Evolutionary conservation across 495 filamentous ascomycete species (phyloP).

Genomic region (Penicillium riverlandense): DNA sequence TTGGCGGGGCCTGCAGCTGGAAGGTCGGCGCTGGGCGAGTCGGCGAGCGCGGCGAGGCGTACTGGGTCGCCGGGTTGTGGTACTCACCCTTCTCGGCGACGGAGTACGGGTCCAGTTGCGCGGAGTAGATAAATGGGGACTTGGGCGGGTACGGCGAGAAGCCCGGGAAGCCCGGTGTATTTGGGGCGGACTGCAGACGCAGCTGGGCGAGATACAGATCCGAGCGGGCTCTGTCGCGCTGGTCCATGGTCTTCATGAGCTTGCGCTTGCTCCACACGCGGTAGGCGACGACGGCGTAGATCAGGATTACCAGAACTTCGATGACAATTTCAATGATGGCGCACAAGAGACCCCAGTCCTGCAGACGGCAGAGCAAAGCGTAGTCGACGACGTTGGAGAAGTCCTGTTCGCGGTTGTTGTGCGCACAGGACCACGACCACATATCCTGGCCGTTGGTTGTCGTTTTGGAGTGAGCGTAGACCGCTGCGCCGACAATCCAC

Average conservation of each 20-base stretch:
- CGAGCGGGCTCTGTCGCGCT: slow-evolving; percentile 85
- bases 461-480: slow-evolving; percentile 69
- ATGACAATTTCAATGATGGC: slow-evolving; percentile 95
- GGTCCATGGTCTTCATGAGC: slow-evolving; percentile 92
- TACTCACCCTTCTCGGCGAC: slow-evolving; percentile 51
- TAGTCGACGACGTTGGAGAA: slow-evolving; percentile 79
- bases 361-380: slow-evolving; percentile 86
- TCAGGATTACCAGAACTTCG: slow-evolving; percentile 80
- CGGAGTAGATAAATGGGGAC: slow-evolving; percentile 31
- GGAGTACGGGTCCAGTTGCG: slow-evolving; percentile 37
- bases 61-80: slow-evolving; percentile 32
- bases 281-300: slow-evolving; percentile 94
- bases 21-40: slow-evolving; percentile 54
- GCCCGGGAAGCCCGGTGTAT: slow-evolving; percentile 73
- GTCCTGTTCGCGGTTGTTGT: slow-evolving; percentile 70
- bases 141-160: slow-evolving; percentile 40
- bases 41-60: slow-evolving; percentile 41
- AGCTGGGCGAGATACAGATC: slow-evolving; percentile 96
- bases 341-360: slow-evolving; percentile 96
- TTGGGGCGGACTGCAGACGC: slow-evolving; percentile 84
- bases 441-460: slow-evolving; percentile 74
- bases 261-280: slow-evolving; percentile 91
- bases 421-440: slow-evolving; percentile 94
- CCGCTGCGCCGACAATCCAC: slow-evolving; percentile 81
- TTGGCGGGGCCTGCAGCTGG: slow-evolving; percentile 76